Conservation (phyloP, 495 filamentous ascomycete species). For the Thozetella sp. region DNA sequence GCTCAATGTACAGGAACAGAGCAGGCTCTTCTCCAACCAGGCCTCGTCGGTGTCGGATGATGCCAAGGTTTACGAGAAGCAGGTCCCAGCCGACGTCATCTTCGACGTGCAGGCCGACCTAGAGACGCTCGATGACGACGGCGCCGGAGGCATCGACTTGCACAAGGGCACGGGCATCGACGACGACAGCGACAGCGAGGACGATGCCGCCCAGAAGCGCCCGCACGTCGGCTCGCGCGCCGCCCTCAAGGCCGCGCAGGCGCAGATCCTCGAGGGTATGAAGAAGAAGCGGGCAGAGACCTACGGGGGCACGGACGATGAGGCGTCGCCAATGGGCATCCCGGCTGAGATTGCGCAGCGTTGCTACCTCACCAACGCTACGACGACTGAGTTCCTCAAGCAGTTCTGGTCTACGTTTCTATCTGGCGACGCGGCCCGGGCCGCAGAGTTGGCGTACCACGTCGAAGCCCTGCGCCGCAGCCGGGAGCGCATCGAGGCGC, state of each 20-base stretch:
- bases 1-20: slow-evolving; percentile 86
- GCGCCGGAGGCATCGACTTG: slow-evolving; percentile 54
- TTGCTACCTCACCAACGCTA: slow-evolving; percentile 84
- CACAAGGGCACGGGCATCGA: slow-evolving; percentile 59
- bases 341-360: slow-evolving; percentile 67
- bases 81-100: slow-evolving; percentile 70
- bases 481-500: slow-evolving; percentile 77
- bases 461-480: slow-evolving; percentile 77
- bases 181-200: slow-evolving; percentile 70
- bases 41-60: slow-evolving; percentile 56
- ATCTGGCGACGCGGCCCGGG: slow-evolving; percentile 78
- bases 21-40: slow-evolving; percentile 71
- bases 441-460: slow-evolving; percentile 72
- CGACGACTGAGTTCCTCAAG: slow-evolving; percentile 89
- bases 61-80: slow-evolving; percentile 58
- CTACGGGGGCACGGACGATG: slow-evolving; percentile 40
- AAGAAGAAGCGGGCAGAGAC: slow-evolving; percentile 54
- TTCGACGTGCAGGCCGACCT: slow-evolving; percentile 64
- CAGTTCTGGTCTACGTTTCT: slow-evolving; percentile 93
- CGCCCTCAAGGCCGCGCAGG: slow-evolving; percentile 53
- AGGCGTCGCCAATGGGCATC: slow-evolving; percentile 62
- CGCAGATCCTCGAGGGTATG: slow-evolving; percentile 55
- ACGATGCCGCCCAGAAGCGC: slow-evolving; percentile 51
- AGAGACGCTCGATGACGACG: slow-evolving; percentile 44
- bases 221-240: slow-evolving; percentile 60